phyloP scores from a whole-genome alignment of 352 stramenopile genomes.

The Globisporangium echinulatum region DNA sequence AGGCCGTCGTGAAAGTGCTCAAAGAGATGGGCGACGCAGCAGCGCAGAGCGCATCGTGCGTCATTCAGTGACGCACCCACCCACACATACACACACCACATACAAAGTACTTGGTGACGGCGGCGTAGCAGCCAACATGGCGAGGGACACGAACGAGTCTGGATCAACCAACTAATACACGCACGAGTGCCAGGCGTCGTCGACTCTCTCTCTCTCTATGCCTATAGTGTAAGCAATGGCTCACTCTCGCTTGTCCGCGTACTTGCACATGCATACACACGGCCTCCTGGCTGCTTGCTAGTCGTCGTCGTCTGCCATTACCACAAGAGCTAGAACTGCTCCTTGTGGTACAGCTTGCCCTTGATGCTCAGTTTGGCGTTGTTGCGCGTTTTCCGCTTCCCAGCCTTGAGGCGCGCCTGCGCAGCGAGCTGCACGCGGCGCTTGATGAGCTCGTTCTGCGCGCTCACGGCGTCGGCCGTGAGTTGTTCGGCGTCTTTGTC shows the following conservation, averaged over 20 bases:
- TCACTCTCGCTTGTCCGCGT: background rate
- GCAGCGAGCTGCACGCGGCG: conserved; percentile 73
- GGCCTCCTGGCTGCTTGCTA: background rate
- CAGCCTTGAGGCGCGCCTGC: conserved; percentile 43
- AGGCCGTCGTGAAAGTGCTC: conserved; percentile 86
- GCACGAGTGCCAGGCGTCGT: conserved; percentile 5
- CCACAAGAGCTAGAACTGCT: conserved; percentile 43
- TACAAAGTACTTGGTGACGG: too few species aligned
- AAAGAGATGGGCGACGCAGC: conserved; percentile 91
- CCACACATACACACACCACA: background rate
- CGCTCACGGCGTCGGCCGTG: conserved; percentile 27
- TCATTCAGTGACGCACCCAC: conserved; percentile 55
- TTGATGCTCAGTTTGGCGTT: conserved; percentile 83
- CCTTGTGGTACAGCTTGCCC: conserved; percentile 78
- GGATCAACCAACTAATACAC: conserved; percentile 30
- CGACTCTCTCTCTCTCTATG: background rate
- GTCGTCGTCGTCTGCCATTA: background rate
- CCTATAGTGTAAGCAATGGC: too few species aligned
- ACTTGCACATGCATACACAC: background rate
- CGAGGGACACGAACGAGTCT: background rate
- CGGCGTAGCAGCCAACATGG: conserved; percentile 2
- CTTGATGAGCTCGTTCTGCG: conserved; percentile 75
- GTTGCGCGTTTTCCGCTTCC: conserved; percentile 67
- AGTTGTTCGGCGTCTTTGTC: conserved; percentile 15
- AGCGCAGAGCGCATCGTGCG: conserved; percentile 78